Percentiles rank a stretch among this genome's conserved stretches.
Evolutionary conservation across 805 yeast genomes (phyloP).

Genomic region (Hemisphaericaspora nanyangensis): DNA sequence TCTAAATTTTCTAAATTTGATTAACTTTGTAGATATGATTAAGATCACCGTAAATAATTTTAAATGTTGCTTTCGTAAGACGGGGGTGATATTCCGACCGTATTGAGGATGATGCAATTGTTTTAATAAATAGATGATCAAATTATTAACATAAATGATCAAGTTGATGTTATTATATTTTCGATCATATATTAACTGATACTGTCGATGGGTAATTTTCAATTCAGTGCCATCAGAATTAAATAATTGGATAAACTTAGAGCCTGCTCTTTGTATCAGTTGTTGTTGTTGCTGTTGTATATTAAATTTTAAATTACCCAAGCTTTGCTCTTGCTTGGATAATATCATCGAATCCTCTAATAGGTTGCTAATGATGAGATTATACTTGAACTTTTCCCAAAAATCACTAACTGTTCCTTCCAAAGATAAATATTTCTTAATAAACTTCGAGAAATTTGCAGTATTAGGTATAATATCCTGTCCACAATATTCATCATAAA

Average conservation of each 20-base stretch:
- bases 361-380: constrained; percentile 32
- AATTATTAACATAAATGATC: constrained; percentile 18
- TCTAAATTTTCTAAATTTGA: constrained; percentile 22
- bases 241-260: neutral
- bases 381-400: constrained; percentile 41
- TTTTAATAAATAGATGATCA: constrained; percentile 28
- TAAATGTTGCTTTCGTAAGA: constrained; percentile 7
- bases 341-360: constrained; percentile 39
- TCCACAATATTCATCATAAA: neutral
- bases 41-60: constrained; percentile 29
- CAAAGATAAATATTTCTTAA: constrained; percentile 24
- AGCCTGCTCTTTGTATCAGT: neutral
- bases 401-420: constrained; percentile 17
- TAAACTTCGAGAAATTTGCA: constrained; percentile 20
- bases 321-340: constrained; percentile 39
- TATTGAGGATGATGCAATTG: constrained; percentile 5
- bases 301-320: constrained; percentile 14
- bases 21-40: constrained; percentile 23
- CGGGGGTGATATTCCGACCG: too few species aligned
- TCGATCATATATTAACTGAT: constrained; percentile 7
- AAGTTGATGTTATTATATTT: constrained; percentile 10
- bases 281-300: neutral
- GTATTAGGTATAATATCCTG: constrained; percentile 9
- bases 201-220: constrained; percentile 4
- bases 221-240: constrained; percentile 22